Base-by-base conservation (phyloP, 2,329 filamentous ascomycete species). In the Neofusicoccum sp. region DNA sequence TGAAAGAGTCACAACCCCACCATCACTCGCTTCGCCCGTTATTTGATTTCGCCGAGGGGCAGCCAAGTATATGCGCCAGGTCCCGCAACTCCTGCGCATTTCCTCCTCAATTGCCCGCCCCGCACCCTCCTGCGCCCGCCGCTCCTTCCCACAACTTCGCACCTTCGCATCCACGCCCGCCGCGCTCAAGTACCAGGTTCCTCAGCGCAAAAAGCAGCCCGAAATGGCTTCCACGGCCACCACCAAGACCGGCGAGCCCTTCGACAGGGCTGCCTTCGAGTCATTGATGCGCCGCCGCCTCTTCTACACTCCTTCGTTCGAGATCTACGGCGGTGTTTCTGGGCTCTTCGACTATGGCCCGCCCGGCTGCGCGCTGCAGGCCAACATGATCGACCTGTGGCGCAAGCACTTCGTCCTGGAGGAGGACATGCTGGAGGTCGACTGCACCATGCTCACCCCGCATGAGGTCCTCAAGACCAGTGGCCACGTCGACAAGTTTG, bases 401-500 rank as follows among this genome's bases (percentile, higher is more conserved):
- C 85, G 91, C 75, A 96, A 96, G 77, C 92, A 96, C 79, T 96
- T 96, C 72, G 86, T 96, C 64, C 81, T 93, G 63, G 89, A 93
- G 79, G 91, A 96, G 80, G 89, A 95, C 73, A 96, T 96, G 90
- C 85, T 96, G 67, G 91, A 95, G 78, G 87, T 96, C 66, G 93
- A 96, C 79, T 96, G 91, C 80, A 95, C 90, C 40, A 95, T 93
- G 78, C 78, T 99, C 72, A 99, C 95, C 41, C 95, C 95, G 34
- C 87, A 95, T 70, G 90, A 95, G 49, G 91, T 99, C 38, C 85
- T 99, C 72, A 96, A 98, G 84, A 96, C 93, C 3, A 79, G 76
- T 75, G 95, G 95, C 65, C 95, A 99, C 79, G 95, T 98, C 66
- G 93, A 97, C 77, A 96, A 96, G 78, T 98, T 98, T 72, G 90